Evolutionary conservation across 805 yeast species (phyloP).

Genomic region (Saccharomycopsis malanga): DNA sequence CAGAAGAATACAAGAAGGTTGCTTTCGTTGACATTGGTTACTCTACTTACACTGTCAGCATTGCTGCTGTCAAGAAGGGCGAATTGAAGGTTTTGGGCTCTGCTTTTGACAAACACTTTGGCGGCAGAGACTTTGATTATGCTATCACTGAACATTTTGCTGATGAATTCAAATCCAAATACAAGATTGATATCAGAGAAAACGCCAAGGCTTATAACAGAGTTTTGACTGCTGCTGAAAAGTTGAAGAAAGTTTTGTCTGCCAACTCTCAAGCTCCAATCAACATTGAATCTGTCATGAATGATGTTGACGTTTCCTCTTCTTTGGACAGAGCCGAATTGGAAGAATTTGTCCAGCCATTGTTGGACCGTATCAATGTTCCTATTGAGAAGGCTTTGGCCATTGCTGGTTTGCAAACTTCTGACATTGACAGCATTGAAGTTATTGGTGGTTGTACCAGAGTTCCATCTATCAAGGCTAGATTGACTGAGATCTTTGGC

Average conservation of each 20-base stretch:
- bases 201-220: conserved; percentile 95
- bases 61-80: conserved; percentile 91
- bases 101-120: conserved; percentile 91
- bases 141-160: conserved; percentile 95
- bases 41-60: conserved; percentile 84
- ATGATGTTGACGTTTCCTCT: conserved; percentile 92
- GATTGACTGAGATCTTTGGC: conserved; percentile 72
- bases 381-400: conserved; percentile 81
- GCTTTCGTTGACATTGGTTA: conserved; percentile 97
- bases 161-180: conserved; percentile 81
- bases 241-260: conserved; percentile 89
- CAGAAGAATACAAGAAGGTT: conserved; percentile 84
- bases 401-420: conserved; percentile 65
- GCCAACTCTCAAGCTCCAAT: conserved; percentile 94
- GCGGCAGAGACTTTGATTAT: conserved; percentile 94
- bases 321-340: conserved; percentile 84
- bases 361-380: conserved; percentile 62
- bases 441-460: conserved; percentile 98
- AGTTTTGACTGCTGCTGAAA: conserved; percentile 86
- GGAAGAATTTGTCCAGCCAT: conserved; percentile 82
- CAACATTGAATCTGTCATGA: conserved; percentile 92
- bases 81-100: conserved; percentile 90
- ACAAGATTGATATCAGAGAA: conserved; percentile 84
- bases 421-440: conserved; percentile 84
- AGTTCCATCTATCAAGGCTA: conserved; percentile 87